A percentile compares a stretch with the other conserved stretches of the same genome.
phyloP scores from a whole-genome alignment of 768 basidiomycete genomes.

The Holtermannia corniformis region DNA sequence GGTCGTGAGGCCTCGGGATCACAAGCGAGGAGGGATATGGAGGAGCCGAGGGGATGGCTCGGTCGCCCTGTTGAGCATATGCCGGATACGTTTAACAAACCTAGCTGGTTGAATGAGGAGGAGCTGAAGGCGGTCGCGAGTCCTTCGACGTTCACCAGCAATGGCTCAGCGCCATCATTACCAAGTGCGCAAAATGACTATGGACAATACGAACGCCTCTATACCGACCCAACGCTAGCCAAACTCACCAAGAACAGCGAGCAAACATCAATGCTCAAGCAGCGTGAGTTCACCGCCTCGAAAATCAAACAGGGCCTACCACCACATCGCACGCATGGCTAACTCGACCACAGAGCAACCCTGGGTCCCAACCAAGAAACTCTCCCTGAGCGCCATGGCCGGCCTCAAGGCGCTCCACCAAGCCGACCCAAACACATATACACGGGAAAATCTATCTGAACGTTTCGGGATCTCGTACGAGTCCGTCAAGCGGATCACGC shows the following conservation, averaged over 20 bases:
- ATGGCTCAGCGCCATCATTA: not conserved
- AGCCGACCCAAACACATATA: constrained; percentile 56
- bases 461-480: constrained; percentile 72
- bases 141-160: not conserved
- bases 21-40: not conserved
- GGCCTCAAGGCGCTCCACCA: constrained; percentile 59
- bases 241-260: too few species aligned
- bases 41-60: not conserved
- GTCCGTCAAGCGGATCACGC: constrained; percentile 67
- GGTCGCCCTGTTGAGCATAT: not conserved
- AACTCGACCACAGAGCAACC: too few species aligned
- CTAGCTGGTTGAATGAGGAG: too few species aligned
- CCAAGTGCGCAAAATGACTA: not conserved
- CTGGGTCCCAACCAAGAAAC: constrained; percentile 69
- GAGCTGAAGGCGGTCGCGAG: too few species aligned
- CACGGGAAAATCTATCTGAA: constrained; percentile 59
- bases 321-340: too few species aligned
- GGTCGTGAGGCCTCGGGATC: not conserved
- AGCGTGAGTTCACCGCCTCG: too few species aligned
- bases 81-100: too few species aligned
- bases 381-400: constrained; percentile 77
- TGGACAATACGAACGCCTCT: not conserved
- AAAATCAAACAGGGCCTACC: too few species aligned
- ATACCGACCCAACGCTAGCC: not conserved
- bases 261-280: too few species aligned